These are phyloP conservation scores for Fusarium torulosum DNA, from an alignment of 2,329 filamentous ascomycete genomes.

Conservation along the genomic window DNA sequence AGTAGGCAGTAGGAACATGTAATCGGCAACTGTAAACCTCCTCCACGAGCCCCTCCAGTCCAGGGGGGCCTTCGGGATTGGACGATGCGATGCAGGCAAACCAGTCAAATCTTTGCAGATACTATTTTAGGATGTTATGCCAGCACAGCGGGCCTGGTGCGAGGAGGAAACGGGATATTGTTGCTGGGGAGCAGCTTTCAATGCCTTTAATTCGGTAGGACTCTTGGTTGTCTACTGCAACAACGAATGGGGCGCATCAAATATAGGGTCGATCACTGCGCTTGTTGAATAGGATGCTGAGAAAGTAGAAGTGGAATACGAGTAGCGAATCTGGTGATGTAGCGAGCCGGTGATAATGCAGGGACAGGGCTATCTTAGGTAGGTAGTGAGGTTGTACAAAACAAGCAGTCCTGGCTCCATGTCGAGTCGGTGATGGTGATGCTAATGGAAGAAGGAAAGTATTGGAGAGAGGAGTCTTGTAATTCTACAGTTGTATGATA, in stretches of 20 bases:
- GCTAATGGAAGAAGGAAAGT: background rate
- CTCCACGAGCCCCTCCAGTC: constrained; percentile 33
- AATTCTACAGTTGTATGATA: background rate
- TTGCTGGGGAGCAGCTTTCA: background rate
- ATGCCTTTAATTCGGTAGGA: background rate
- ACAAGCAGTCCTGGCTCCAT: constrained; percentile 3
- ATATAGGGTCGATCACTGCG: background rate
- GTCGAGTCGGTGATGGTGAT: constrained; percentile 15
- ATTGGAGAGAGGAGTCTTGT: background rate
- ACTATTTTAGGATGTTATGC: constrained; percentile 46
- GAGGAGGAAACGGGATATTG: background rate
- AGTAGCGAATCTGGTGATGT: constrained; percentile 21
- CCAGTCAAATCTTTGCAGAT: constrained; percentile 32
- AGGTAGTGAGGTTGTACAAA: constrained; percentile 16
- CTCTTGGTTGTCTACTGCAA: background rate
- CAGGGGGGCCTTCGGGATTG: constrained; percentile 37
- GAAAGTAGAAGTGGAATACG: constrained; percentile 16
- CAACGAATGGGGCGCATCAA: background rate
- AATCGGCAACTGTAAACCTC: constrained; percentile 12
- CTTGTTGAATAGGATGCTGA: constrained; percentile 7
- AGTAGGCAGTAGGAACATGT: background rate
- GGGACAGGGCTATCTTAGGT: constrained; percentile 5
- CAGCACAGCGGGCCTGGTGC: constrained; percentile 36
- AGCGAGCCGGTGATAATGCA: constrained; percentile 19
- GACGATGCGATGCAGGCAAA: constrained; percentile 21